Percentiles rank a stretch among this genome's conserved stretches.
Conservation (phyloP, 371 early-diverging fungal species). For the Neoconidiobolus thromboides region DNA sequence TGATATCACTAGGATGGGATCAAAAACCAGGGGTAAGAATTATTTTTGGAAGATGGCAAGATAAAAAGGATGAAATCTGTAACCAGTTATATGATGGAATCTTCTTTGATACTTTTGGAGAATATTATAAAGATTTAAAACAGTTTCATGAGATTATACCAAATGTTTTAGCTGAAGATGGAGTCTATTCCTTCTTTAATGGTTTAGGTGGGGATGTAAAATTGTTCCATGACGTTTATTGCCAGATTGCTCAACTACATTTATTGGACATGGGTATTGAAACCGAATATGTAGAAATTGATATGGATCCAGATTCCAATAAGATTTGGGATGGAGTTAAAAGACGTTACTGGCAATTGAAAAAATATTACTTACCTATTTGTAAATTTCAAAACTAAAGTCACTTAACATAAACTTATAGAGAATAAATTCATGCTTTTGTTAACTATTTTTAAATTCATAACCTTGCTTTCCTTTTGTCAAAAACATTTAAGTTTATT, state of each 20-base stretch:
- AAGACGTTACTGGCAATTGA: slow-evolving; percentile 62
- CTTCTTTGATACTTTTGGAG: slow-evolving; percentile 89
- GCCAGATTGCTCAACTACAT: slow-evolving; percentile 65
- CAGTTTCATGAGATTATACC: slow-evolving; percentile 71
- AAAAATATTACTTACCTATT: slow-evolving; percentile 56
- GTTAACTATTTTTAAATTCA: too few relatives aligned
- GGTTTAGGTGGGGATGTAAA: slow-evolving; percentile 82
- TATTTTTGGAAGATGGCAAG: slow-evolving; percentile 87
- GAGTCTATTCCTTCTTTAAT: slow-evolving; percentile 86
- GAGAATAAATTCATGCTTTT: too few relatives aligned
- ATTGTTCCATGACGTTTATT: slow-evolving; percentile 90
- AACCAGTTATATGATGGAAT: slow-evolving; percentile 62
- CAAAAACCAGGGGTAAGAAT: slow-evolving; percentile 65
- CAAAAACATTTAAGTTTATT: too few relatives aligned
- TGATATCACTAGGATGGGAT: slow-evolving; percentile 70
- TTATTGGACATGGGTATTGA: slow-evolving; percentile 52
- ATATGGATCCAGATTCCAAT: slow-evolving; percentile 50
- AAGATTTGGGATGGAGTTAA: slow-evolving; percentile 83
- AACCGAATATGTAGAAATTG: slow-evolving; percentile 48
- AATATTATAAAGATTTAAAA: slow-evolving; percentile 75
- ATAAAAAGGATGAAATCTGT: slow-evolving; percentile 44
- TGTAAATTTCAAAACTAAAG: slow-evolving; percentile 20
- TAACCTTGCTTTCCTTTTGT: too few relatives aligned
- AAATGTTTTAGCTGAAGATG: slow-evolving; percentile 49
- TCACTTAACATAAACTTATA: too few relatives aligned